Evolutionary conservation across 1,284 basidiomycete species (phyloP), one percentile per base, ranked within the genome.

Genomic region (Cutaneotrichosporon mucoides): DNA sequence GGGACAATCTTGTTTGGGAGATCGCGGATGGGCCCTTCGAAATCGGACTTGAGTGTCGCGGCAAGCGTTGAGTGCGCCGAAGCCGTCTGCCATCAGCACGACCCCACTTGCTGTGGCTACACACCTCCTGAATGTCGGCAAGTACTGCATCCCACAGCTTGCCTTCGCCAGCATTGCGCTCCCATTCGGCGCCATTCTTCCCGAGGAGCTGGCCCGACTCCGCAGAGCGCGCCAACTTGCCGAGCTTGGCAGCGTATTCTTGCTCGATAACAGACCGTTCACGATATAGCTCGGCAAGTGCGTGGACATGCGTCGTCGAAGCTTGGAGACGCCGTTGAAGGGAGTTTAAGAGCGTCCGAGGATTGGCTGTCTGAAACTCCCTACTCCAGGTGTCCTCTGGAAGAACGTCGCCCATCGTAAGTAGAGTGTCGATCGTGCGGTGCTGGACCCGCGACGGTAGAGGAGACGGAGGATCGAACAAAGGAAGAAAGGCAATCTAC

Each of bases 231-330:
- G 75, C 67, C 37, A 83, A 68, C 68, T 82, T 82, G n/a, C 75
- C 66, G 16, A 84, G 75, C 24, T 76, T 69, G 36, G 79, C 76
- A n/a, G 80, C 75, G 64, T 83, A 83, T 37, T 71, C 65, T 13
- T 77, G 71, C 59, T 84, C 82, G 45, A 81, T 76, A 4, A 68
- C 68, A 0, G 79, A 72, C 24, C 82, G 75, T 46, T 82, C 82
- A 41, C 77, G 77, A 71, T 79, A 80, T 59, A 82, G 76, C 55
- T 81, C 79, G 34, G 80, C 78, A 15, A 81, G 68, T 0, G 72
- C 70, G 35, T 77, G 74, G 38, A 75, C 67, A 48, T 76, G 72
- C n/a, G 68, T 68, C 2, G 65, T 67, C 0, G 78, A 76, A 6
- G 68, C 63, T 10, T 69, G 65, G 1, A 79, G 61, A 0, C 79